Base-by-base conservation (phyloP, 2,329 filamentous ascomycete genomes). In the Grosmannia penicillata region DNA sequence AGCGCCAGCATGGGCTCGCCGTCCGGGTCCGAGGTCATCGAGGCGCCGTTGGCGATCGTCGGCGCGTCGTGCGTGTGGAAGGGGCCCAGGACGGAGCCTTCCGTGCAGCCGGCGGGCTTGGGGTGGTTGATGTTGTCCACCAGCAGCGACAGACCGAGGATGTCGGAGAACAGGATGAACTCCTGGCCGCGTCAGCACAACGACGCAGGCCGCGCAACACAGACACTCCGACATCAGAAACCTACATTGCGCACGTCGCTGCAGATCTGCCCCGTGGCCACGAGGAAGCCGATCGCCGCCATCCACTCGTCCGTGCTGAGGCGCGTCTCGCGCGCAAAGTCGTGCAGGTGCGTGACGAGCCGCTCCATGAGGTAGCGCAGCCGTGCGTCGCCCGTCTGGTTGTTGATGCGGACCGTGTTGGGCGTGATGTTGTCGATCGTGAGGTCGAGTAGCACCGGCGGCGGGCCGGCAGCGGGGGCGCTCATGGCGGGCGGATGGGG, bases 121-220 rank as follows among this genome's bases (percentile, higher is more conserved):
- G 83, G 83, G 60, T 89, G 82, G 62, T 86, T 80, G 62, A 91
- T 87, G 48, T 68, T 73, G 60, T 91, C 82, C 47, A 91, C 77
- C 4, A 91, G 72, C 42, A 87, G 70, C 18, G 80, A 86, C 26
- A 91, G 72, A 28, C 82, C 83, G 18, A 89, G 69, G 30, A 84
- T 68, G 57, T 91, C 83, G 47, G 78, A 83, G 45, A 89, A 75
- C 28, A 89, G 73, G 56, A 89, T 87, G 63, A 82, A 86, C 66
- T 86, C 80, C 38, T 42, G 23, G 18, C 13, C 24, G 29, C 26
- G 27, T 17, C 23, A 33, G 11, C 2, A 22, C 6, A 15, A 17
- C 4, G n/a, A 17, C 3, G 18, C 25, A 17, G 3, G 9, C 13
- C 15, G 26, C 5, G 8, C 17, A 25, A 29, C 5, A 25, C 5